These are phyloP conservation scores for Chimonanthus praecox DNA, from an alignment of 164 flowering plant genomes.

Conservation along the genomic window DNA sequence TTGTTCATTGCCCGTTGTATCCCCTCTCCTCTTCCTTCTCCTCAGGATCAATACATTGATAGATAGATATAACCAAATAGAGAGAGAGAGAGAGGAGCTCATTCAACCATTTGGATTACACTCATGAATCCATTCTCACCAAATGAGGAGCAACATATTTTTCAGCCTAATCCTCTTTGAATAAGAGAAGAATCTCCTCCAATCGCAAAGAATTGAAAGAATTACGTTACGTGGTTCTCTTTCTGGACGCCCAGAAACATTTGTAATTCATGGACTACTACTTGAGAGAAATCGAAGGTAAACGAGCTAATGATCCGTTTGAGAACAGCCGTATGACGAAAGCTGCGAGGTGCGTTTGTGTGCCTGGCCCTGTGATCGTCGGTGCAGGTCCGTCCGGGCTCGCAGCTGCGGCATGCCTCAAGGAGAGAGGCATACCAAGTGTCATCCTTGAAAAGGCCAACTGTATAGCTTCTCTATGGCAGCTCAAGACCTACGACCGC, in stretches of 20 bases:
- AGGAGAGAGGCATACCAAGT: slow-evolving; percentile 38
- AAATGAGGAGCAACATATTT: slow-evolving; percentile 13
- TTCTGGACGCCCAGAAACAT: too few relatives aligned
- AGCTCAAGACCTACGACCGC: slow-evolving; percentile 62
- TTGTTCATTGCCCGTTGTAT: not conserved
- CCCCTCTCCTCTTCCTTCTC: not conserved
- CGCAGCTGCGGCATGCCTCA: slow-evolving; percentile 69
- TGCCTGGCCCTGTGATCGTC: slow-evolving; percentile 56
- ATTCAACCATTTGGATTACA: slow-evolving; percentile 35
- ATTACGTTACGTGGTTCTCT: too few relatives aligned
- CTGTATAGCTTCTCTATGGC: slow-evolving; percentile 81
- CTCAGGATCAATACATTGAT: not conserved
- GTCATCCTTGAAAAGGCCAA: slow-evolving; percentile 54
- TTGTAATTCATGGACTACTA: slow-evolving; percentile 31
- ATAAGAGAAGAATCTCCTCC: slow-evolving; percentile 10
- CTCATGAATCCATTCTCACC: slow-evolving; percentile 30
- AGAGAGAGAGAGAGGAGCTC: not conserved
- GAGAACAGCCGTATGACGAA: slow-evolving; percentile 1
- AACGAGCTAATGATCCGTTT: slow-evolving; percentile 34
- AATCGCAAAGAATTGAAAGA: not conserved
- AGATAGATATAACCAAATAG: not conserved
- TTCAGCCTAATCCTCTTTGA: slow-evolving; percentile 4
- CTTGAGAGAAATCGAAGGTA: slow-evolving; percentile 45
- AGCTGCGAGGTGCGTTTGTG: slow-evolving; percentile 19
- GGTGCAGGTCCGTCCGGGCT: slow-evolving; percentile 91